phyloP scores from a whole-genome alignment of 306 rosid species.

The Sicyos edulis region DNA sequence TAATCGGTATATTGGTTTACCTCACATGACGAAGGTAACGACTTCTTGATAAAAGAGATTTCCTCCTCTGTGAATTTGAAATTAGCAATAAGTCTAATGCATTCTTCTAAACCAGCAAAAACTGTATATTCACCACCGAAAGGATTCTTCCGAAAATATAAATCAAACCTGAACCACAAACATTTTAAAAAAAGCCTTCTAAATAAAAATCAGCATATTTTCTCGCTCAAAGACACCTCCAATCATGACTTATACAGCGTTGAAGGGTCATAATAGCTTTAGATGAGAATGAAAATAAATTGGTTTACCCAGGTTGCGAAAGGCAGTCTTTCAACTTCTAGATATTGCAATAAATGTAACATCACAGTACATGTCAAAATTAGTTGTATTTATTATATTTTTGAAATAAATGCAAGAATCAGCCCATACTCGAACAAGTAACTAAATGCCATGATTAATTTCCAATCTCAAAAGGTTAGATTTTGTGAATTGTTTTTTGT shows the following conservation, averaged over 20 bases:
- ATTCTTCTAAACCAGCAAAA: constrained; percentile 93
- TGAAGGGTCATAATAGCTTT: neutral
- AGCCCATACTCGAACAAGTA: neutral
- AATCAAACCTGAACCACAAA: constrained; percentile 72
- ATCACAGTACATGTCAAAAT: neutral
- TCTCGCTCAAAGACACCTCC: neutral
- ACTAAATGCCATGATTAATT: neutral
- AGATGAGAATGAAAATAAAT: neutral
- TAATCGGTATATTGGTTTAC: constrained; percentile 30
- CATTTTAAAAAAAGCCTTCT: constrained; percentile 14
- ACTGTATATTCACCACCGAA: constrained; percentile 96
- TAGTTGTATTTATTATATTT: neutral
- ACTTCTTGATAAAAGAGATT: constrained; percentile 55
- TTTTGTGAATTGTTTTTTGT: constrained; percentile 5
- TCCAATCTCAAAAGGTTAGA: neutral
- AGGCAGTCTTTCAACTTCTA: neutral
- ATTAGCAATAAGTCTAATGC: constrained; percentile 82
- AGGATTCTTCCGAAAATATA: constrained; percentile 93
- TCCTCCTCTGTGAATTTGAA: constrained; percentile 77
- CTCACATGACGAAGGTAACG: constrained; percentile 76
- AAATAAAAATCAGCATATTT: constrained; percentile 1
- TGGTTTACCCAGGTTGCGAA: neutral
- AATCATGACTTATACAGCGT: neutral
- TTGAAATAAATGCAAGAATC: neutral
- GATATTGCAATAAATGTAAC: constrained; percentile 4